Evolutionary conservation across 345 rosid species (phyloP), one percentile per base, ranked within the genome.

Genomic region (Kernera saxatilis): DNA sequence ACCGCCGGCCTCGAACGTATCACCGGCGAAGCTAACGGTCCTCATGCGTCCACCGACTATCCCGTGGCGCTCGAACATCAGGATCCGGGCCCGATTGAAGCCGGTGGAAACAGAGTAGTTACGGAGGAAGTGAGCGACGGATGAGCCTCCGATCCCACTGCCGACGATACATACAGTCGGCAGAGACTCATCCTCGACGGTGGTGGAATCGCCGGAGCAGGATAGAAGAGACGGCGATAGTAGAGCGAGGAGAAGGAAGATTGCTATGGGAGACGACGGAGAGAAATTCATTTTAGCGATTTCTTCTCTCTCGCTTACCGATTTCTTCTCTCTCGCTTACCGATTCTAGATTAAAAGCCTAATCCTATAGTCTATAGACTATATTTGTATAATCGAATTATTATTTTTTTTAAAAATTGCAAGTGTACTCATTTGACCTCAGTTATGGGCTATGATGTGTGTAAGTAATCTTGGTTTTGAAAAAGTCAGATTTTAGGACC

Each of bases 11-110:
- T 89, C 98, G 70, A 89, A 94, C 8, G 80, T 82, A n/a, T 87
- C 79, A 10, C 90, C 91, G 61, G 78, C 59, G 39, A 91, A 46
- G 15, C 67, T 70, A 12, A 89, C 87, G 6, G 84, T 85, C 21
- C 84, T 95, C 97, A 94, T 91, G 19, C 99, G 95, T 0, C 99
- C 99, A 39, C 99, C 97, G 37, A 94, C 91, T 72, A 86, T 40
- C 67, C 70, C 74, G 61, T 78, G 70, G 12, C 93, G 86, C 80
- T 92, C 96, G 67, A 92, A 86, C 69, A 92, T 77, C 4, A 61
- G 79, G 77, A 92, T 83, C 5, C 26, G 56, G 51, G 77, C 53
- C 9, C 26, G 36, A 39, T 48, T 2, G 41, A 77, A 29, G 52
- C 13, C 29, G 56, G 75, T 43, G 41, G 76, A 51, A 18, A 25